phyloP scores from a whole-genome alignment of 1,284 basidiomycete genomes.

The Apiotrichum porosum region DNA sequence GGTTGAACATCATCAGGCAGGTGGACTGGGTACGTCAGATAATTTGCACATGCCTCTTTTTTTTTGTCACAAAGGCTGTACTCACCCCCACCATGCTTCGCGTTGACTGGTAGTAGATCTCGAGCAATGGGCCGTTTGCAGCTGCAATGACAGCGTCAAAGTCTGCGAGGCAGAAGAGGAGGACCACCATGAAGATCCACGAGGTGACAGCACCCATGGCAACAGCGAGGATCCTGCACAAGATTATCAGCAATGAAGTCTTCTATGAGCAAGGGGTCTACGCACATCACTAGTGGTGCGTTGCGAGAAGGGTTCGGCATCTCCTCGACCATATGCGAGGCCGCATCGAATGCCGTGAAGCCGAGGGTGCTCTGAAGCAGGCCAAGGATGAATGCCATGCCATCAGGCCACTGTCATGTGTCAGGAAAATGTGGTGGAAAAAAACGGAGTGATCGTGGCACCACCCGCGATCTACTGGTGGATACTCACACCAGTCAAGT shows the following conservation, averaged over 20 bases:
- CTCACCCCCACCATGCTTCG: slow-evolving; percentile 21
- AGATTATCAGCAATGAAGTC: too few species aligned
- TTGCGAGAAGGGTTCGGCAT: slow-evolving; percentile 31
- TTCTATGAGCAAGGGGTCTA: too few species aligned
- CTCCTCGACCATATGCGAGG: slow-evolving; percentile 44
- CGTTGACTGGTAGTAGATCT: slow-evolving; percentile 25
- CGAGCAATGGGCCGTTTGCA: slow-evolving; percentile 1
- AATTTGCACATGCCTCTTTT: too few species aligned
- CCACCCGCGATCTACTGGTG: too few species aligned
- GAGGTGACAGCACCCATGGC: background rate
- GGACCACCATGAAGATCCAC: slow-evolving; percentile 36
- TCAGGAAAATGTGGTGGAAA: too few species aligned
- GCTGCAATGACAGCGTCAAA: background rate
- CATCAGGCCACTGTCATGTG: slow-evolving; percentile 15
- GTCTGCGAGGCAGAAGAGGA: slow-evolving; percentile 21
- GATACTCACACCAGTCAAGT: slow-evolving; percentile 18
- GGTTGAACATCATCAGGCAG: slow-evolving; percentile 24
- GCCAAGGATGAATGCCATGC: slow-evolving; percentile 43
- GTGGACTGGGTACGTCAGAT: too few species aligned
- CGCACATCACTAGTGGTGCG: slow-evolving; percentile 24
- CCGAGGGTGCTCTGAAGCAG: slow-evolving; percentile 31
- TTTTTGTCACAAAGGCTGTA: too few species aligned
- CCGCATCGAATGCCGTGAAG: slow-evolving; percentile 19
- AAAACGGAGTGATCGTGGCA: too few species aligned
- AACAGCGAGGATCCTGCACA: too few species aligned